These are phyloP conservation scores for Collybia nuda DNA, from an alignment of 768 basidiomycete genomes.

Conservation along the genomic window DNA sequence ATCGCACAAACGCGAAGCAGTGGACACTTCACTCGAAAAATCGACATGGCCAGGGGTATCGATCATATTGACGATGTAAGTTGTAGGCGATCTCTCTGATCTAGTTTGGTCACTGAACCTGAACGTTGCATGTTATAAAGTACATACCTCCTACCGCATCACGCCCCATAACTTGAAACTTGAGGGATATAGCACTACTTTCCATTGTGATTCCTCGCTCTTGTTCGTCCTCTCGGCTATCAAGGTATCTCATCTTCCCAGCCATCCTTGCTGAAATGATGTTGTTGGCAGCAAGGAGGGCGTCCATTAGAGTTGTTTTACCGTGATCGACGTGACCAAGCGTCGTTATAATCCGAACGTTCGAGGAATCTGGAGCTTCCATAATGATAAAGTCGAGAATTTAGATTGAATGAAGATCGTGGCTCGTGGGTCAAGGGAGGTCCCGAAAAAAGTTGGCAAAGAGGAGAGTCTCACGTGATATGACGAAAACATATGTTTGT, in stretches of 20 bases:
- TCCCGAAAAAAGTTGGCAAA: conserved; percentile 3
- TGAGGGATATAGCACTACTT: conserved; percentile 89
- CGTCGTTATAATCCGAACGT: conserved; percentile 79
- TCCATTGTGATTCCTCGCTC: conserved; percentile 99
- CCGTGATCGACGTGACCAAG: conserved; percentile 95
- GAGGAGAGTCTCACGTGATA: conserved; percentile 17
- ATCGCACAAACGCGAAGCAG: conserved; percentile 90
- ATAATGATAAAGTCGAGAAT: conserved; percentile 11
- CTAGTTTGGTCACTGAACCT: conserved; percentile 29
- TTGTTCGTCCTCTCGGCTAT: conserved; percentile 96
- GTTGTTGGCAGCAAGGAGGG: conserved; percentile 93
- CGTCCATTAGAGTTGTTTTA: conserved; percentile 94
- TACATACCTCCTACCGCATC: conserved; percentile 55
- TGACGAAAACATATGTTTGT: conserved; percentile 7
- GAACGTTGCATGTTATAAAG: conserved; percentile 5
- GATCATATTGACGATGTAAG: conserved; percentile 91
- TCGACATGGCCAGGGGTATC: conserved; percentile 99
- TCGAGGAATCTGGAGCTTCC: conserved; percentile 38
- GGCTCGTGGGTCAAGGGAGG: conserved; percentile 1
- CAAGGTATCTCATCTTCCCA: conserved; percentile 93
- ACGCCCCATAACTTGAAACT: conserved; percentile 77
- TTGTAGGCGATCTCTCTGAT: conserved; percentile 57
- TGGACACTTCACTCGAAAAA: conserved; percentile 96
- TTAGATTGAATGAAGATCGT: neutral
- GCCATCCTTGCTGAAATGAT: conserved; percentile 95